phyloP scores from a whole-genome alignment of 2,329 filamentous ascomycete genomes.

The Chaetothyriales sp. region DNA sequence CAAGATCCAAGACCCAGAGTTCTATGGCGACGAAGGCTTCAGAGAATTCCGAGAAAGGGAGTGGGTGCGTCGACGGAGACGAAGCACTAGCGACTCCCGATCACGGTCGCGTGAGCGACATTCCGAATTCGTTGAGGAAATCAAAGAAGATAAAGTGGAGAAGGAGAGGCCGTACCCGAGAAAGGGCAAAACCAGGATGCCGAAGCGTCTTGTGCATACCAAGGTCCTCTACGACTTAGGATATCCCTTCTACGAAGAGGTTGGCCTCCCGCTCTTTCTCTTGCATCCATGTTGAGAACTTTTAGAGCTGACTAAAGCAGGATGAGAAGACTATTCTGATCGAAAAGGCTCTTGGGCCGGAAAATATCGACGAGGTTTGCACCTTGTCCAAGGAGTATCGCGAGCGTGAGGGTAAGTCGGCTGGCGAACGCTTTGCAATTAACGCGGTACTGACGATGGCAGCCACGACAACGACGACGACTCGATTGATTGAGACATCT shows the following conservation, averaged over 20 bases:
- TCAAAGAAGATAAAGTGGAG: slow-evolving; percentile 35
- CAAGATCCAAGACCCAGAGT: slow-evolving; percentile 51
- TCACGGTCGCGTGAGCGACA: slow-evolving; percentile 8
- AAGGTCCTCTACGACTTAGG: slow-evolving; percentile 69
- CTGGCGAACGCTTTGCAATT: not conserved
- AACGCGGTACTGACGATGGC: slow-evolving; percentile 5
- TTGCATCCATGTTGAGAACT: not conserved
- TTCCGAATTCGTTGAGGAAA: slow-evolving; percentile 16
- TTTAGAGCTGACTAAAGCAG: slow-evolving; percentile 35
- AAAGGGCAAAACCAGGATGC: slow-evolving; percentile 82
- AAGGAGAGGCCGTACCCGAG: slow-evolving; percentile 49
- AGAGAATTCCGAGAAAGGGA: slow-evolving; percentile 53
- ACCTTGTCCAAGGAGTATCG: slow-evolving; percentile 65
- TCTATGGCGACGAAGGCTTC: slow-evolving; percentile 59
- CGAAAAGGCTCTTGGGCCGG: slow-evolving; percentile 69
- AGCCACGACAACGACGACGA: slow-evolving; percentile 11
- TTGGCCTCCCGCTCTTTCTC: slow-evolving; percentile 28
- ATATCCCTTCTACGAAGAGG: slow-evolving; percentile 79
- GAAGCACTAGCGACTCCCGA: slow-evolving; percentile 19
- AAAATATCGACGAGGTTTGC: slow-evolving; percentile 84
- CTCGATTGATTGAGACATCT: slow-evolving; percentile 21
- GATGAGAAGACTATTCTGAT: slow-evolving; percentile 63
- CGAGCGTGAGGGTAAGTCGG: slow-evolving; percentile 10
- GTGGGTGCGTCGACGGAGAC: slow-evolving; percentile 30
- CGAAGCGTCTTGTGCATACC: slow-evolving; percentile 64